Conservation (phyloP, 2,329 filamentous ascomycete species). For the Ceratocystis papillata region DNA sequence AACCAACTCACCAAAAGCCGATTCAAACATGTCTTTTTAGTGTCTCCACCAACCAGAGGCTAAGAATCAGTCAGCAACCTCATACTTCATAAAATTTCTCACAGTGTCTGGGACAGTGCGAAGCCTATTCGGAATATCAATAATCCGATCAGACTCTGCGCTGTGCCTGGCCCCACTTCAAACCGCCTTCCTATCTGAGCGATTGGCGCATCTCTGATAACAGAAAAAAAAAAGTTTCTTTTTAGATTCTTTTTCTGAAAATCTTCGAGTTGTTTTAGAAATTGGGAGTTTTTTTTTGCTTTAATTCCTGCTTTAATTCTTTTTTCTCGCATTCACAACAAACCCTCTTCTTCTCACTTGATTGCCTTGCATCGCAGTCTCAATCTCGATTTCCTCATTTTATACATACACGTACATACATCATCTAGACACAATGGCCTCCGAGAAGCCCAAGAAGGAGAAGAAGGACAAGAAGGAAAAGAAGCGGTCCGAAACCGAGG, state of each 20-base stretch:
- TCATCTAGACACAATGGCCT: constrained; percentile 34
- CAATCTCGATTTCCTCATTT: background rate
- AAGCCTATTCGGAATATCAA: constrained; percentile 2
- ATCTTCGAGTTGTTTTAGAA: background rate
- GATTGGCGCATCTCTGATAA: constrained; percentile 24
- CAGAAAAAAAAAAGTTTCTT: constrained; percentile 25
- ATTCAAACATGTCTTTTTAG: too few species aligned
- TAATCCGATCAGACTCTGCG: constrained; percentile 18
- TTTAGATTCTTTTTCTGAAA: constrained; percentile 2
- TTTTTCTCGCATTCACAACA: constrained; percentile 12
- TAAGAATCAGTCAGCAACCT: constrained; percentile 14
- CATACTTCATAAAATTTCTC: background rate
- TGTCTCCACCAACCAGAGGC: constrained; percentile 11
- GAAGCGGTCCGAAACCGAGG: constrained; percentile 50
- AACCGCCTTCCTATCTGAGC: constrained; percentile 21
- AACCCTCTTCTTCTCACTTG: background rate
- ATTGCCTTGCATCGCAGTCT: background rate
- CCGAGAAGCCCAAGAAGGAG: constrained; percentile 40
- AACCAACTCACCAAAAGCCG: too few species aligned
- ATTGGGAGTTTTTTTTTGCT: constrained; percentile 16
- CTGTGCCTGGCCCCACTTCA: constrained; percentile 21
- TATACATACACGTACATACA: background rate
- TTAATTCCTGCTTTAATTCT: constrained; percentile 14
- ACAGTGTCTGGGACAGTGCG: constrained; percentile 8
- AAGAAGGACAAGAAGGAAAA: constrained; percentile 40